Conservation (phyloP, 345 rosid genomes). For the Eucalyptus fibrosa region DNA sequence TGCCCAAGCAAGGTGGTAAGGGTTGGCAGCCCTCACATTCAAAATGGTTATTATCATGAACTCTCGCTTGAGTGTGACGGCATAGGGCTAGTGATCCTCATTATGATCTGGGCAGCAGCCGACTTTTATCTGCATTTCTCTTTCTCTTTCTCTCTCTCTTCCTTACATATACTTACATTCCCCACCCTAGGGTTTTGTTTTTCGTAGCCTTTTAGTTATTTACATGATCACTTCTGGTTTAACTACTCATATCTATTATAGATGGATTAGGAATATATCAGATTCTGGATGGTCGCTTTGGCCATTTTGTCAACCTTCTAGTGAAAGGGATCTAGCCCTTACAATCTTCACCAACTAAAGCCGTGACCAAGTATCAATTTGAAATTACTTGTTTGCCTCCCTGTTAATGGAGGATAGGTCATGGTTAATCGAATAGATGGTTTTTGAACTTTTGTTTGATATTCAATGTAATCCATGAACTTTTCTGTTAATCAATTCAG, state of each 20-base stretch:
- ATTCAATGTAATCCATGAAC: neutral
- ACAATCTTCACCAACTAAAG: neutral
- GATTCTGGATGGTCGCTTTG: rapidly evolving
- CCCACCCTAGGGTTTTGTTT: neutral
- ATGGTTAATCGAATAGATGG: neutral
- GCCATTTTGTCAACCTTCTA: neutral
- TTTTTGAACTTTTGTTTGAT: neutral
- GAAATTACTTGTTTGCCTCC: neutral
- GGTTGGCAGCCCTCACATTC: no score
- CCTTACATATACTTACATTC: neutral
- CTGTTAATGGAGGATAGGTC: no score
- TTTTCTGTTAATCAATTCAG: neutral
- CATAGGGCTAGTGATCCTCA: neutral
- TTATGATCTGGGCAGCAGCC: neutral
- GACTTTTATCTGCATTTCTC: rapidly evolving
- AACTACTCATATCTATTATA: neutral
- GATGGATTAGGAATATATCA: neutral
- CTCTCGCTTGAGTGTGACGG: neutral
- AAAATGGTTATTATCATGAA: neutral
- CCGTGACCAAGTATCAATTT: neutral
- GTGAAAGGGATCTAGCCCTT: neutral
- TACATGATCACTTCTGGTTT: neutral
- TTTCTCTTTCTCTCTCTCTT: neutral
- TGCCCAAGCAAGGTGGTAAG: neutral
- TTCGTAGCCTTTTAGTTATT: neutral